Percentiles rank a stretch among this genome's conserved stretches.
Conservation (phyloP, 2,329 filamentous ascomycete species). For the Apiospora hydei region DNA sequence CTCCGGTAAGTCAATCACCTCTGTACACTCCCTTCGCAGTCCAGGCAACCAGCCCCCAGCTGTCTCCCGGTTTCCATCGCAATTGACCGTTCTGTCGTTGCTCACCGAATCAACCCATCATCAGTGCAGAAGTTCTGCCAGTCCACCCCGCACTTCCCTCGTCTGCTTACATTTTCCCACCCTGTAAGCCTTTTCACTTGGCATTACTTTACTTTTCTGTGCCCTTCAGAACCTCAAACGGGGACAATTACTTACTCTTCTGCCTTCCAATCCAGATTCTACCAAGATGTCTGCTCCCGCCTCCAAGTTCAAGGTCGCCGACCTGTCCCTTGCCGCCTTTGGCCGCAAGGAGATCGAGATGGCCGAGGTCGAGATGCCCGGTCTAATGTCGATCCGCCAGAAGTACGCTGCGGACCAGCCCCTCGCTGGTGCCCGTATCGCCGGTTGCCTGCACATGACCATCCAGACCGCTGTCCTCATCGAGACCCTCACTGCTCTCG, state of each 20-base stretch:
- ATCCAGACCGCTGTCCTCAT: slow-evolving; percentile 99
- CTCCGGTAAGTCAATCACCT: slow-evolving; percentile 3
- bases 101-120: neutral
- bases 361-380: slow-evolving; percentile 96
- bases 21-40: too few relatives aligned
- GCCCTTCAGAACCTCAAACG: neutral
- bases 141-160: slow-evolving; percentile 29
- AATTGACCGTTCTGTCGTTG: neutral
- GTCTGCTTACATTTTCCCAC: slow-evolving; percentile 29
- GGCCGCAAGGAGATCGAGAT: slow-evolving; percentile 99
- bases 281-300: slow-evolving; percentile 77
- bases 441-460: slow-evolving; percentile 99
- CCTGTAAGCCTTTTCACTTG: slow-evolving; percentile 15
- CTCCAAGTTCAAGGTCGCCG: slow-evolving; percentile 96
- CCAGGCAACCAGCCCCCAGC: neutral
- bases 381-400: slow-evolving; percentile 91
- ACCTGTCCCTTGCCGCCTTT: slow-evolving; percentile 97
- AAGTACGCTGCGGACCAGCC: slow-evolving; percentile 96
- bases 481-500: slow-evolving; percentile 92
- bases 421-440: slow-evolving; percentile 92
- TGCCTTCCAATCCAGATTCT: slow-evolving; percentile 27
- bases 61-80: neutral
- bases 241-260: slow-evolving; percentile 26
- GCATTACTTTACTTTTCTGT: slow-evolving; percentile 22
- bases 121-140: slow-evolving; percentile 13